These are phyloP conservation scores for Backusella luteola DNA, from an alignment of 192 early-diverging fungal species.

Conservation along the genomic window DNA sequence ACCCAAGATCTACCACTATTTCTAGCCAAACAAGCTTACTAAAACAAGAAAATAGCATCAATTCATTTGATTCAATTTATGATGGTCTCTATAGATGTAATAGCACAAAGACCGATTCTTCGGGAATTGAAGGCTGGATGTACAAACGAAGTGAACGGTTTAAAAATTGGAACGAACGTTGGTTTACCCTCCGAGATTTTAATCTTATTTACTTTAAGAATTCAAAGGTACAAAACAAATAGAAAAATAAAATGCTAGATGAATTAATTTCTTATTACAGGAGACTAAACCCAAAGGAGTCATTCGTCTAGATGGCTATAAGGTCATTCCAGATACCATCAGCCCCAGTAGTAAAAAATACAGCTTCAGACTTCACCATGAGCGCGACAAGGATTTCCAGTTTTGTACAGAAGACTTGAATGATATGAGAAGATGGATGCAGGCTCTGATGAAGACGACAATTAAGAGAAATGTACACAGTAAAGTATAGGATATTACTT, in stretches of 20 bases:
- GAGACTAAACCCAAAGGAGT: slow-evolving; percentile 45
- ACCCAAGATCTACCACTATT: not conserved
- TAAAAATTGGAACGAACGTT: slow-evolving; percentile 54
- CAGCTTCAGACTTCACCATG: slow-evolving; percentile 55
- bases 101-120: not conserved
- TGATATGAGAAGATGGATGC: slow-evolving; percentile 51
- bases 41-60: not conserved
- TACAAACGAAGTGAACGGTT: slow-evolving; percentile 55
- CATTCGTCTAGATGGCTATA: slow-evolving; percentile 53
- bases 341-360: slow-evolving; percentile 50
- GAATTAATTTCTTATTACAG: not conserved
- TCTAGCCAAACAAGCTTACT: not conserved
- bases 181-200: slow-evolving; percentile 51
- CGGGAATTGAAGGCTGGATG: slow-evolving; percentile 54
- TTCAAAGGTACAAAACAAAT: slow-evolving; percentile 17
- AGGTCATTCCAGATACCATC: slow-evolving; percentile 52
- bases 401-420: slow-evolving; percentile 52
- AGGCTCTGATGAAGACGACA: slow-evolving; percentile 59
- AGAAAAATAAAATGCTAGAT: not conserved
- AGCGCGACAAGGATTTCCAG: slow-evolving; percentile 46
- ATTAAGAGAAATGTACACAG: slow-evolving; percentile 43
- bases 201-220: slow-evolving; percentile 54
- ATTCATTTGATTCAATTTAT: not conserved
- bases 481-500: not conserved
- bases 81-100: not conserved